Percentiles rank a stretch among this genome's conserved stretches.
Conservation (phyloP, 495 filamentous ascomycete genomes). For the Saxophila tyrrhenica region DNA sequence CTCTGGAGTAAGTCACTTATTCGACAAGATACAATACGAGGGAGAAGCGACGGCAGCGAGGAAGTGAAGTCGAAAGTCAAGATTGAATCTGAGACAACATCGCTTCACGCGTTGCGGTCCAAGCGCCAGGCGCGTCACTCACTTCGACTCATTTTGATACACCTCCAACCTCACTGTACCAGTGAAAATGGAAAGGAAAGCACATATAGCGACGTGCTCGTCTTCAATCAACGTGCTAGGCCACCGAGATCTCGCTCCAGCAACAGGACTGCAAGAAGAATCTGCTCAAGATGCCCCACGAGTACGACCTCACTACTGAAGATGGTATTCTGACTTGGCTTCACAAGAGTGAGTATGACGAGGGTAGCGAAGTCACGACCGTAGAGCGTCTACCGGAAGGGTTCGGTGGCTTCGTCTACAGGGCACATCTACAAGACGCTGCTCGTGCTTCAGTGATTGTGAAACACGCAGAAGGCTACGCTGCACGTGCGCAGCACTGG, state of each 20-base stretch:
- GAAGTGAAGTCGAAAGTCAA: neutral
- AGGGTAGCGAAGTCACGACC: neutral
- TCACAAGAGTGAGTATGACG: neutral
- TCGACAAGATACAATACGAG: too few species aligned
- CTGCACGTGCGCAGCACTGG: constrained; percentile 1
- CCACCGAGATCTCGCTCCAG: too few species aligned
- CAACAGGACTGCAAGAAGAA: too few species aligned
- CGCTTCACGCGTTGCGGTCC: neutral
- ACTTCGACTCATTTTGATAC: too few species aligned
- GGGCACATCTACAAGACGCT: neutral
- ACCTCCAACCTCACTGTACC: too few species aligned
- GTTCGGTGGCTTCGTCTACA: constrained; percentile 1
- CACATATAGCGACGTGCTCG: too few species aligned
- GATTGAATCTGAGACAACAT: neutral
- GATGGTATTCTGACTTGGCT: constrained; percentile 1
- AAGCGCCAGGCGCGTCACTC: too few species aligned
- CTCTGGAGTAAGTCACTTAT: too few species aligned
- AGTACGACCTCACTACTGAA: constrained; percentile 3
- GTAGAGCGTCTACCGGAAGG: constrained; percentile 4
- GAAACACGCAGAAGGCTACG: constrained; percentile 2
- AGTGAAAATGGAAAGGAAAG: too few species aligned
- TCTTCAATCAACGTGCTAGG: too few species aligned
- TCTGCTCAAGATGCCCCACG: too few species aligned
- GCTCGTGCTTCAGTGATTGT: neutral
- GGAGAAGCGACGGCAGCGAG: neutral